Conservation (phyloP, 2,329 filamentous ascomycete genomes). For the Diaporthe sp. region DNA sequence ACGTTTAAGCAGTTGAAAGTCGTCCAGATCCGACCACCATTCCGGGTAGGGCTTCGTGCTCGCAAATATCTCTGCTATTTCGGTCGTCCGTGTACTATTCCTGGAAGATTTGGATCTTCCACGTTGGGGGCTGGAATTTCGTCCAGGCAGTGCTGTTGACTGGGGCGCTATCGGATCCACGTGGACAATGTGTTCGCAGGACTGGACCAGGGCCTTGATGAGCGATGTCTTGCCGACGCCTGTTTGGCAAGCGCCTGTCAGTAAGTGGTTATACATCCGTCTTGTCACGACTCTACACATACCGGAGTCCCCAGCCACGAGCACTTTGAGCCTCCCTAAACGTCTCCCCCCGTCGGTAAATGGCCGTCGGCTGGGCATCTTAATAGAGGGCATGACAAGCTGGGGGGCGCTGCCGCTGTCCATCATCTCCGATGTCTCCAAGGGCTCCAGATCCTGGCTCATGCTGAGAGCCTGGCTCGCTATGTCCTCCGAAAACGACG, state of each 20-base stretch:
- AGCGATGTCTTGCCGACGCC: conserved; percentile 91
- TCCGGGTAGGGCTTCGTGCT: conserved; percentile 88
- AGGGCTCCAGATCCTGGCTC: conserved; percentile 58
- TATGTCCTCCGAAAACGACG: conserved; percentile 62
- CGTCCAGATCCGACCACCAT: conserved; percentile 89
- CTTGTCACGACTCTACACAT: conserved; percentile 44
- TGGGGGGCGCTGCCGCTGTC: conserved; percentile 75
- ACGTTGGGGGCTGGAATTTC: conserved; percentile 44
- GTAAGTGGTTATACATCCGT: not conserved
- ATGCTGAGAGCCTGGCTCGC: conserved; percentile 53
- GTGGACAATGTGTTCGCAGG: conserved; percentile 93
- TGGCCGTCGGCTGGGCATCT: conserved; percentile 88
- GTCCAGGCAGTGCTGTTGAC: conserved; percentile 41
- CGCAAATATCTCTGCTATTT: conserved; percentile 79
- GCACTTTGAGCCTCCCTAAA: conserved; percentile 89
- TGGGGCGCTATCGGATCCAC: conserved; percentile 75
- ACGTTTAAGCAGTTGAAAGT: conserved; percentile 68
- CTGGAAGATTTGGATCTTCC: conserved; percentile 41
- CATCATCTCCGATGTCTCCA: conserved; percentile 57
- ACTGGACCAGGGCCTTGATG: conserved; percentile 88
- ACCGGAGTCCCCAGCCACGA: conserved; percentile 86
- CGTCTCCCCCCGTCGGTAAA: conserved; percentile 90
- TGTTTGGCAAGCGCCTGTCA: conserved; percentile 53
- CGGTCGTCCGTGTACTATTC: conserved; percentile 51
- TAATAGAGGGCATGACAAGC: conserved; percentile 97